A percentile compares a stretch with the other conserved stretches of the same genome.
These are phyloP conservation scores for Cucumis melo DNA, from an alignment of 306 rosid species.

Conservation along the genomic window DNA sequence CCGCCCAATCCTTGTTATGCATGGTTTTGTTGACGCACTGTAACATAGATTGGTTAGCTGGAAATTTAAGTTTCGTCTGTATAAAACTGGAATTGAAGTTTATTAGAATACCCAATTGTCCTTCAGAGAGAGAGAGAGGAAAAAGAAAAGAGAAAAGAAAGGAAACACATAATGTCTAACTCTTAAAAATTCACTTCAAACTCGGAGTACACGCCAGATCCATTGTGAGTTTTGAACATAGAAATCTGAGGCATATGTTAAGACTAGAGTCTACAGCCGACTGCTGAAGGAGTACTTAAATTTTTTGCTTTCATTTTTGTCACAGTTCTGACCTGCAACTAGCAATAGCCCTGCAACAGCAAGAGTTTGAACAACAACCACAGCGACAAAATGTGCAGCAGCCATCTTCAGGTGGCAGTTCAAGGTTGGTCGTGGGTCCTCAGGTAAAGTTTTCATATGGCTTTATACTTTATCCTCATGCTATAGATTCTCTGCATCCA, in stretches of 20 bases:
- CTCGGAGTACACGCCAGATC: background rate
- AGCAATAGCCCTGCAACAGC: conserved; percentile 95
- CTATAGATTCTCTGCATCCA: background rate
- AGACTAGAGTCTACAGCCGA: background rate
- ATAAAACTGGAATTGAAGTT: background rate
- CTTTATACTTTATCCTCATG: background rate
- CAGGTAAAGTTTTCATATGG: conserved; percentile 35
- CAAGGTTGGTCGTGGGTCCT: conserved; percentile 84
- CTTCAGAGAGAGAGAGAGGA: background rate
- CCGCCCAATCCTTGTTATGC: background rate
- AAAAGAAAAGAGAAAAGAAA: background rate
- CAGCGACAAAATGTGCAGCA: conserved; percentile 52
- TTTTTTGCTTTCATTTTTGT: conserved; percentile 7
- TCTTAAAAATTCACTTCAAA: background rate
- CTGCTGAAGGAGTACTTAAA: background rate
- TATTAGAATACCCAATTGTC: background rate
- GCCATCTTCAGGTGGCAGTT: conserved; percentile 31
- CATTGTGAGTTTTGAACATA: background rate
- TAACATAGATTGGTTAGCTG: background rate
- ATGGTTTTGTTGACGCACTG: background rate
- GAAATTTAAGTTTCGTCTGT: background rate
- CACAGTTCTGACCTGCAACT: conserved; percentile 87
- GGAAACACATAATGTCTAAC: background rate
- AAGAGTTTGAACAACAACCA: conserved; percentile 85
- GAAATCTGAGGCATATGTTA: background rate